Percentiles rank a stretch among this genome's conserved stretches.
phyloP scores from a whole-genome alignment of 2,329 filamentous ascomycete genomes.

The Apiospora pterosperma region DNA sequence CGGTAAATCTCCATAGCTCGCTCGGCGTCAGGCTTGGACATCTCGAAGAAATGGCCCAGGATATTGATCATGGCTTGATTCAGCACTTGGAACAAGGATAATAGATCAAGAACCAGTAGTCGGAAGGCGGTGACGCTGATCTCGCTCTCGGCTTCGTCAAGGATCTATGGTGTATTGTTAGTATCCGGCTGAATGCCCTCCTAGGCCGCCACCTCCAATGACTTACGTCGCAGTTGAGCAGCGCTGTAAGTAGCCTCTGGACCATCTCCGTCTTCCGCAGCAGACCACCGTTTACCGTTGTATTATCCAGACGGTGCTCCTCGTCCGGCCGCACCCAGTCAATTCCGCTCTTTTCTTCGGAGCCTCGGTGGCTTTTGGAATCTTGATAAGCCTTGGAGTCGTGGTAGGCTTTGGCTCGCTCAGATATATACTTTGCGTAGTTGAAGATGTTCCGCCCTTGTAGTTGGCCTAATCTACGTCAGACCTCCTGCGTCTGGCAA shows the following conservation, averaged over 20 bases:
- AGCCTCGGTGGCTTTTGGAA: neutral
- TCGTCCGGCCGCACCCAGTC: constrained; percentile 88
- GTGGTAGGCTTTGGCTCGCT: constrained; percentile 77
- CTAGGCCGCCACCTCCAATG: neutral
- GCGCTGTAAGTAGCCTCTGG: constrained; percentile 79
- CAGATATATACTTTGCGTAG: constrained; percentile 82
- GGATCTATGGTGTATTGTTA: constrained; percentile 52
- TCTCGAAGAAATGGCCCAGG: constrained; percentile 94
- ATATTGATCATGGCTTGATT: constrained; percentile 98
- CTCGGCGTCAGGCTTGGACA: constrained; percentile 92
- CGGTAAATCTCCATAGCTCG: constrained; percentile 90
- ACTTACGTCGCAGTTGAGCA: constrained; percentile 85
- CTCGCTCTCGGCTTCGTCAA: constrained; percentile 92
- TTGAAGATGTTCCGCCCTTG: constrained; percentile 93
- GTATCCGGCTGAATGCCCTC: neutral
- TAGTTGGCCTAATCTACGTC: constrained; percentile 66
- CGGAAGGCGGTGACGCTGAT: constrained; percentile 94
- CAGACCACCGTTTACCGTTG: constrained; percentile 88
- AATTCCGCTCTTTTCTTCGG: constrained; percentile 32
- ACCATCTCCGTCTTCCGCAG: constrained; percentile 88
- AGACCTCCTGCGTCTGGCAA: neutral
- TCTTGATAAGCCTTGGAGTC: constrained; percentile 57
- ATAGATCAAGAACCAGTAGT: constrained; percentile 81
- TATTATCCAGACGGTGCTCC: constrained; percentile 70
- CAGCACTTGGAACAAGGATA: constrained; percentile 89